phyloP scores from a whole-genome alignment of 1,284 basidiomycete genomes.

The Cutaneotrichosporon daszewskae region DNA sequence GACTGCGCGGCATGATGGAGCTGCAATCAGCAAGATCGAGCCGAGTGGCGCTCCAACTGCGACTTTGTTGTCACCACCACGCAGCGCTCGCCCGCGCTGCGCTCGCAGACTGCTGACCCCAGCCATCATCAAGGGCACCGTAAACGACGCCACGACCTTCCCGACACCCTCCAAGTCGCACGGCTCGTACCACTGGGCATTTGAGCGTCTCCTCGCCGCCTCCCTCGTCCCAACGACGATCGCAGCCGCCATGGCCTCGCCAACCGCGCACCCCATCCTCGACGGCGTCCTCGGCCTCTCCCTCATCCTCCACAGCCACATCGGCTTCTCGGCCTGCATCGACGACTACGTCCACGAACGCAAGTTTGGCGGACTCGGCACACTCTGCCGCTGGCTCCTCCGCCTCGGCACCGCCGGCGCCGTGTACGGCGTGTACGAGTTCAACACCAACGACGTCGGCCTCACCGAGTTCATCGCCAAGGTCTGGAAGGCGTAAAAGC shows the following conservation, averaged over 20 bases:
- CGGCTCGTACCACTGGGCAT: conserved; percentile 97
- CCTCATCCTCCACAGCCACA: conserved; percentile 89
- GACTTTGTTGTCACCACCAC: background rate
- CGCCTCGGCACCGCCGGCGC: conserved; percentile 73
- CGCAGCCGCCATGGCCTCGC: conserved; percentile 67
- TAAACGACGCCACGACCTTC: conserved; percentile 90
- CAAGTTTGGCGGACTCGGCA: conserved; percentile 81
- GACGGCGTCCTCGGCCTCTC: conserved; percentile 83
- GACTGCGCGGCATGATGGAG: too few species aligned
- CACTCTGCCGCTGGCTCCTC: conserved; percentile 65
- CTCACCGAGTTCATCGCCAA: conserved; percentile 64
- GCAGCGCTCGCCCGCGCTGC: background rate
- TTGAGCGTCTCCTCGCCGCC: conserved; percentile 85
- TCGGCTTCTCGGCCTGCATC: conserved; percentile 66
- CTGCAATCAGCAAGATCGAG: too few species aligned
- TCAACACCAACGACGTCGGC: conserved; percentile 94
- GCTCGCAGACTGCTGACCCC: conserved; percentile 2
- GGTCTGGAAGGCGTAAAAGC: conserved; percentile 58
- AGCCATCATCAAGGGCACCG: conserved; percentile 89
- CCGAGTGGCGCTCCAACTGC: background rate
- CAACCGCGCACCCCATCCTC: conserved; percentile 67
- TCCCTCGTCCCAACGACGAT: conserved; percentile 81
- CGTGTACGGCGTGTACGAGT: conserved; percentile 88
- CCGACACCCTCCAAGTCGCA: conserved; percentile 73
- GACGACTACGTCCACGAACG: conserved; percentile 90